Evolutionary conservation across 106 monocot genomes (phyloP), one percentile per base, ranked within the genome.

Genomic region (Dioscorea dumetorum): DNA sequence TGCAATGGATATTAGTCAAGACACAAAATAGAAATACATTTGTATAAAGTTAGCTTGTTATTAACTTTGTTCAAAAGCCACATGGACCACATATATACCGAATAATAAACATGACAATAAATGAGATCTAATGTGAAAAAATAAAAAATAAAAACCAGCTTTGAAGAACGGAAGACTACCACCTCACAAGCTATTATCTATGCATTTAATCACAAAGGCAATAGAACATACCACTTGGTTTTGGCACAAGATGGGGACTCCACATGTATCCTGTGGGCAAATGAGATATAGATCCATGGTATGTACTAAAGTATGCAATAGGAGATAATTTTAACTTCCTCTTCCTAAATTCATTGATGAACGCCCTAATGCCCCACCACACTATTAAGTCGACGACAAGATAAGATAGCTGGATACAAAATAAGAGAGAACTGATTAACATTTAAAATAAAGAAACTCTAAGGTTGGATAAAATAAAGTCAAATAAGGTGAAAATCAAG

Each of bases 211-310:
- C 28, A 28, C 32, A 62, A 21, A 8, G 35, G 52, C 12, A 8
- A 50, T 0, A 20, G 61, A 17, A 57, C 77, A 69, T 67, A 97
- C 95, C 95, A 64, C 69, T 80, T 63, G 95, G 95, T 62, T 91
- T 97, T 66, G 91, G 91, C 34, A 92, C 84, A 70, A 97, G 82
- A 52, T 86, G 88, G 14, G 88, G 89, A 78, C 95, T 97, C 95
- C 95, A 97, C 82, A 97, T 86, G 67, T 97, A 97, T 62, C 81
- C 88, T 53, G 83, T 91, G 35, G 95, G 91, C 62, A 95, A 77
- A 82, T 95, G 83, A 60, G 95, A 91, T 70, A 91, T 88, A 24
- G 95, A 95, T 67, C 91, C 95, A 78, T 78, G 84, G 64, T 97
- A 92, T 33, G 89, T 92, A 64, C 88, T 84, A 71, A 84, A 85